A percentile compares a stretch with the other conserved stretches of the same genome.
These are phyloP conservation scores for Cyclocybe aegerita DNA, from an alignment of 768 basidiomycete genomes.

Conservation along the genomic window DNA sequence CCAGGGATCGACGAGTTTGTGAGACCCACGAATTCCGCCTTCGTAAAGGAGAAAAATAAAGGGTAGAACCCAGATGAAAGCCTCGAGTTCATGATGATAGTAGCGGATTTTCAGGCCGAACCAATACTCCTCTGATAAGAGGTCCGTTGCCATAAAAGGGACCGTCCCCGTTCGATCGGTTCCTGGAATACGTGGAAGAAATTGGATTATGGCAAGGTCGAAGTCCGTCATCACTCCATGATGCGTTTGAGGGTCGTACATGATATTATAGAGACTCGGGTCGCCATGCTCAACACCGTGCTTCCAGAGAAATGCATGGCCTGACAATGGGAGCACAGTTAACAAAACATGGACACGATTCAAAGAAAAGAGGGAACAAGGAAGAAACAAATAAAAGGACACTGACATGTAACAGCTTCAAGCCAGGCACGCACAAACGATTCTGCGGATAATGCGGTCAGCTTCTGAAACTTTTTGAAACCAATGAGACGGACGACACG, in stretches of 20 bases:
- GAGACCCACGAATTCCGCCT: neutral
- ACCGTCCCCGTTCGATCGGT: constrained; percentile 13
- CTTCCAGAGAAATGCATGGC: constrained; percentile 29
- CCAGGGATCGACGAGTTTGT: neutral
- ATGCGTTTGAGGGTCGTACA: constrained; percentile 17
- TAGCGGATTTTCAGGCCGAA: constrained; percentile 13
- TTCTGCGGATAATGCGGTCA: constrained; percentile 1
- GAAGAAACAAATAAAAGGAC: neutral
- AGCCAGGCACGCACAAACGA: constrained; percentile 9
- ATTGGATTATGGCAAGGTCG: constrained; percentile 19
- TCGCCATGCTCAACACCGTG: constrained; percentile 25
- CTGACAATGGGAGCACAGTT: neutral
- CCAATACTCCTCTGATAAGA: constrained; percentile 16
- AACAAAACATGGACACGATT: neutral
- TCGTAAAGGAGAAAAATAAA: constrained; percentile 14
- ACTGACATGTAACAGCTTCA: constrained; percentile 8
- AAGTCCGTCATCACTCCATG: constrained; percentile 27
- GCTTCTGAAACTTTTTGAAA: constrained; percentile 1
- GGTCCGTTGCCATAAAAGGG: constrained; percentile 32
- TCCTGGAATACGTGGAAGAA: constrained; percentile 5
- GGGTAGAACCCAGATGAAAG: constrained; percentile 28
- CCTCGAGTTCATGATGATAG: constrained; percentile 33
- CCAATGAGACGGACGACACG: constrained; percentile 4
- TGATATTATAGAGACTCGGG: constrained; percentile 29
- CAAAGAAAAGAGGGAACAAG: no score